phyloP scores from a whole-genome alignment of 2,329 filamentous ascomycete species.

The Fusarium circinatum region DNA sequence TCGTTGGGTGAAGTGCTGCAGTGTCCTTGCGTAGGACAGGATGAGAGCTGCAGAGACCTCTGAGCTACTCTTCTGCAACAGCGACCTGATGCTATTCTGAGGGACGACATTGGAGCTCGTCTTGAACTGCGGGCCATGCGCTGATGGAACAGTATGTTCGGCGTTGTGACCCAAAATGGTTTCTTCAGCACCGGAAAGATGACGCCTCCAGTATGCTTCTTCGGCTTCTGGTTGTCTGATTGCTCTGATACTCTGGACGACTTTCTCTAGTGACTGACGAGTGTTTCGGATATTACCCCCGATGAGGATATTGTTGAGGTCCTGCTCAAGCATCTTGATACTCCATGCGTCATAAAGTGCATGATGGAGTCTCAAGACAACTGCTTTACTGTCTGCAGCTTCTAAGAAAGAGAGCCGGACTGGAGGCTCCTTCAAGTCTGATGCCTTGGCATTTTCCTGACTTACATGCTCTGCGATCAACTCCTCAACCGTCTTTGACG shows the following conservation, averaged over 20 bases:
- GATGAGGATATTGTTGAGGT: background rate
- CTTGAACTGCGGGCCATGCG: constrained; percentile 5
- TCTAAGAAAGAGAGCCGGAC: background rate
- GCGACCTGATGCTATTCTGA: background rate
- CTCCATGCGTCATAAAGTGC: constrained; percentile 26
- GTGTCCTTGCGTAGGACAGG: background rate
- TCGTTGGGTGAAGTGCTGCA: background rate
- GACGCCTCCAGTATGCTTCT: background rate
- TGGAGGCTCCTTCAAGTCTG: constrained; percentile 10
- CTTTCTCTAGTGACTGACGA: background rate
- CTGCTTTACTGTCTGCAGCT: background rate
- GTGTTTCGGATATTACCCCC: rapidly evolving
- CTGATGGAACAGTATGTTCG: rapidly evolving
- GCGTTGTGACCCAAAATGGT: background rate
- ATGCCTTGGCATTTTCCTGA: background rate
- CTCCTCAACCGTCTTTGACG: background rate
- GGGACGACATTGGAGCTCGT: rapidly evolving
- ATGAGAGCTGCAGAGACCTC: background rate
- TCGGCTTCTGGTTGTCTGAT: background rate
- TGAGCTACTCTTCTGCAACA: background rate
- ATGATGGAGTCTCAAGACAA: constrained; percentile 21
- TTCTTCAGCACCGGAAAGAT: background rate
- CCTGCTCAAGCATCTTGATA: constrained; percentile 20
- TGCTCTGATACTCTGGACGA: background rate
- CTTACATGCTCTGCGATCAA: background rate